phyloP scores from a whole-genome alignment of 352 stramenopile species.

The Phytophthora palmivora region DNA sequence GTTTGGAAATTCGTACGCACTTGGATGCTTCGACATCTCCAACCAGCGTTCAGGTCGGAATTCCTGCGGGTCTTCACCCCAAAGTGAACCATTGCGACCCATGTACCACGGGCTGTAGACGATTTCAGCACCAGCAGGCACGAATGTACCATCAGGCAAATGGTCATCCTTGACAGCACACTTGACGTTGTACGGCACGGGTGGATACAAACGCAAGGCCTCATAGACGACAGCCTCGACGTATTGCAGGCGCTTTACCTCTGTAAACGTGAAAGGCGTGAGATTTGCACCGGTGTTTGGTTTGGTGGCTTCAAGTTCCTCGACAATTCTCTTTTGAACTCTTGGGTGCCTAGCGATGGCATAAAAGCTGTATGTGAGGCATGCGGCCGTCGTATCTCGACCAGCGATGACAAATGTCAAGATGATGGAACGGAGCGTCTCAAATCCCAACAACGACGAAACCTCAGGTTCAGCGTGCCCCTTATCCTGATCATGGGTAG shows the following conservation, averaged over 20 bases:
- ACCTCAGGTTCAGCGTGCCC: not conserved
- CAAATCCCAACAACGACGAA: conserved; percentile 28
- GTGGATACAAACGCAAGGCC: conserved; percentile 73
- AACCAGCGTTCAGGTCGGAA: conserved; percentile 81
- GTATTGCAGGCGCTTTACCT: conserved; percentile 69
- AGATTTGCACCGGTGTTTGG: not conserved
- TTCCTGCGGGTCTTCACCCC: conserved; percentile 53
- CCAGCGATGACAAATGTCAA: conserved; percentile 87
- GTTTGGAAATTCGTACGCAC: conserved; percentile 71
- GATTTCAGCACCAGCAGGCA: conserved; percentile 66
- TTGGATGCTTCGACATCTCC: conserved; percentile 63
- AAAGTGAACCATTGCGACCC: conserved; percentile 59
- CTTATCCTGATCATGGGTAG: not conserved
- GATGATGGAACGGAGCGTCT: conserved; percentile 66
- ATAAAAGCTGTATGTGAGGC: conserved; percentile 83
- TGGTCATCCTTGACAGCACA: conserved; percentile 63
- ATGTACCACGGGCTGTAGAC: conserved; percentile 83
- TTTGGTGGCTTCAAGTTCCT: conserved; percentile 43
- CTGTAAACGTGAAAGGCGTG: conserved; percentile 51
- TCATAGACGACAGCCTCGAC: conserved; percentile 76
- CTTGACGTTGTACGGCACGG: conserved; percentile 81
- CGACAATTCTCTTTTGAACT: conserved; percentile 62
- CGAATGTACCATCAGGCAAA: conserved; percentile 73
- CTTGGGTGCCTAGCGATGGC: conserved; percentile 60
- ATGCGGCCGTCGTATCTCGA: conserved; percentile 80